phyloP scores from a whole-genome alignment of 176 grass and related monocot genomes.

The Triticum monococcum region DNA sequence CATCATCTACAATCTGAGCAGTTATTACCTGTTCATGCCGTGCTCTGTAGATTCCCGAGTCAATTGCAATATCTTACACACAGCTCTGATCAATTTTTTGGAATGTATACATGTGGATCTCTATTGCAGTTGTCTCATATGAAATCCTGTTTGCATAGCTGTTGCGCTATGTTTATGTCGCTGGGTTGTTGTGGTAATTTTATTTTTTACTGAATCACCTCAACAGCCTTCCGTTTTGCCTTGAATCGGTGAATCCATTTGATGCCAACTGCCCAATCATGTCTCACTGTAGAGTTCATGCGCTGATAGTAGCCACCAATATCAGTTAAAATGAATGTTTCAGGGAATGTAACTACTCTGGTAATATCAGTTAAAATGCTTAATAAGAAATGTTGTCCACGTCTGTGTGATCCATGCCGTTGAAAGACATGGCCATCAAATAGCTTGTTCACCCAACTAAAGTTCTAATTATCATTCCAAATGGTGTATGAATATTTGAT shows the following conservation, averaged over 20 bases:
- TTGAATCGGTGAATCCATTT: constrained; percentile 12
- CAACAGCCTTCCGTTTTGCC: neutral
- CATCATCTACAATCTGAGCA: neutral
- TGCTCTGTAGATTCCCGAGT: neutral
- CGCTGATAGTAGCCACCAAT: neutral
- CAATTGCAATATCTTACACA: neutral
- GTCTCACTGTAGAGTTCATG: neutral
- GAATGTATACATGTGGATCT: neutral
- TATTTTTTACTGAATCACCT: neutral
- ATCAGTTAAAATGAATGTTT: too few relatives aligned
- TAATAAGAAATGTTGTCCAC: neutral
- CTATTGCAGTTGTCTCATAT: neutral
- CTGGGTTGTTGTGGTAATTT: neutral
- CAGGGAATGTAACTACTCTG: neutral
- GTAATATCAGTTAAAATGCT: neutral
- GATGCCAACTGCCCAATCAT: neutral
- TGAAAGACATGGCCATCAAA: neutral
- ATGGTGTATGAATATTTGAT: neutral
- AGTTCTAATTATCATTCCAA: neutral
- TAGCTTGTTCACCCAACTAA: neutral
- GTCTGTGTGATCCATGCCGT: neutral
- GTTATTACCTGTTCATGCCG: too few relatives aligned
- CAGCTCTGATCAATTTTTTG: neutral
- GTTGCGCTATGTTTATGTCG: neutral
- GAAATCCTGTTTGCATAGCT: neutral